phyloP scores from a whole-genome alignment of 164 flowering plant species.

The Liriodendron chinense region DNA sequence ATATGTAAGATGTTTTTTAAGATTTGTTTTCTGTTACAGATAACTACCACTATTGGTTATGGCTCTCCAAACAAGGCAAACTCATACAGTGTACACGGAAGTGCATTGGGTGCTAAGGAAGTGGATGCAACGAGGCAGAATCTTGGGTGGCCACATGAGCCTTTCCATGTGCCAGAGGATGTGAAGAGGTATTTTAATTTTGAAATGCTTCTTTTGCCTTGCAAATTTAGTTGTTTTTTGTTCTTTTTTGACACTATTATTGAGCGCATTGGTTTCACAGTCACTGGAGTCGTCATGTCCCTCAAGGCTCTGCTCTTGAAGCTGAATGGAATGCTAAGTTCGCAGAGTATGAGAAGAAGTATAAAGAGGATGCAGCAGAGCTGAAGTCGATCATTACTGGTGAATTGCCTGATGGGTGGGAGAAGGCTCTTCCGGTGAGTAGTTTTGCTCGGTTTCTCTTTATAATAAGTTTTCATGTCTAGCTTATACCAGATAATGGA shows the following conservation, averaged over 20 bases:
- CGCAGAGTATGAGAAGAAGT: slow-evolving; percentile 90
- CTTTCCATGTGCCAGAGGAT: slow-evolving; percentile 96
- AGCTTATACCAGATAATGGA: not conserved
- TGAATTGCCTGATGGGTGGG: slow-evolving; percentile 90
- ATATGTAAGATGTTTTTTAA: not conserved
- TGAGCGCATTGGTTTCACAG: slow-evolving; percentile 25
- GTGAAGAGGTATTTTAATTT: slow-evolving; percentile 59
- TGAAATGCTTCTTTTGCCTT: not conserved
- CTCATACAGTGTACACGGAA: slow-evolving; percentile 91
- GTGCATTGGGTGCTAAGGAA: slow-evolving; percentile 93
- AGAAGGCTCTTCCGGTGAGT: slow-evolving; percentile 96
- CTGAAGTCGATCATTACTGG: slow-evolving; percentile 66
- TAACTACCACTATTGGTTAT: slow-evolving; percentile 94
- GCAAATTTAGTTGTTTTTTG: not conserved
- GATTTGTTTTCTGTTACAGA: slow-evolving; percentile 34
- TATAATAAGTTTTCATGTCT: not conserved
- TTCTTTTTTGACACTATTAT: not conserved
- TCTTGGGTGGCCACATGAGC: slow-evolving; percentile 90
- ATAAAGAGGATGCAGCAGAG: slow-evolving; percentile 81
- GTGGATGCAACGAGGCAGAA: slow-evolving; percentile 95
- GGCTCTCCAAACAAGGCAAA: slow-evolving; percentile 98
- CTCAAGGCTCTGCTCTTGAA: slow-evolving; percentile 83
- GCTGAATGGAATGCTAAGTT: slow-evolving; percentile 94
- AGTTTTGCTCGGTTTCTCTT: not conserved
- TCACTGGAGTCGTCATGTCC: slow-evolving; percentile 92